These are phyloP conservation scores for Stephania cephalantha DNA, from an alignment of 164 flowering plant species.

Conservation along the genomic window DNA sequence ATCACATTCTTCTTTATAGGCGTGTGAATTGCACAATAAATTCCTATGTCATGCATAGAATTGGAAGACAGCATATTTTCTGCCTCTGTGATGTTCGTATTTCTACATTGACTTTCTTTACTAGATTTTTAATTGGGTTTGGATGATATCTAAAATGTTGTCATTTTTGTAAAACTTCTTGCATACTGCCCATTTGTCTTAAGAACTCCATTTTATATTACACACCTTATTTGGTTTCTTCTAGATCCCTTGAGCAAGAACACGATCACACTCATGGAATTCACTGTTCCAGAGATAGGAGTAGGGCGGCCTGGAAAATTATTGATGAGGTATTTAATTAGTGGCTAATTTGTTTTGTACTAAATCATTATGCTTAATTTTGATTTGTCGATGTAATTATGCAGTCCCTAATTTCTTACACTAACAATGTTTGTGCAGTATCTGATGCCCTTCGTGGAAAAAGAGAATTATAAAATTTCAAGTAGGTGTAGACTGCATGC, in stretches of 20 bases:
- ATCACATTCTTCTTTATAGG: neutral
- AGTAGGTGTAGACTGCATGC: slow-evolving; percentile 74
- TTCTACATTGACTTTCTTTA: neutral
- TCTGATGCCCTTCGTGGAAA: slow-evolving; percentile 83
- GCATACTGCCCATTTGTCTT: neutral
- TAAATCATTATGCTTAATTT: neutral
- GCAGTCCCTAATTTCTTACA: neutral
- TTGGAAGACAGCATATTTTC: neutral
- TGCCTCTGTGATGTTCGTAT: neutral
- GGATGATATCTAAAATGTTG: too few relatives aligned
- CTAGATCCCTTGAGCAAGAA: slow-evolving; percentile 45
- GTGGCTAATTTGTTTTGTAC: neutral
- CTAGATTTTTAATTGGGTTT: neutral
- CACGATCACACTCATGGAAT: slow-evolving; percentile 50
- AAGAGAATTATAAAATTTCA: slow-evolving; percentile 59
- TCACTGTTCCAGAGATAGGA: slow-evolving; percentile 95
- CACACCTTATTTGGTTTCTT: slow-evolving; percentile 3
- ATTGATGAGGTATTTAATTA: slow-evolving; percentile 62
- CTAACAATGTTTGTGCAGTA: slow-evolving; percentile 40
- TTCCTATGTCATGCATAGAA: neutral
- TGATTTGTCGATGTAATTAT: neutral
- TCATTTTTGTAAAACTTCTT: neutral
- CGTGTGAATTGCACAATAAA: neutral
- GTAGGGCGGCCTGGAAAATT: slow-evolving; percentile 79
- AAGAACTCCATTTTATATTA: neutral